These are phyloP conservation scores for Aspergillus alliaceus DNA, from an alignment of 2,329 filamentous ascomycete species.

Conservation along the genomic window DNA sequence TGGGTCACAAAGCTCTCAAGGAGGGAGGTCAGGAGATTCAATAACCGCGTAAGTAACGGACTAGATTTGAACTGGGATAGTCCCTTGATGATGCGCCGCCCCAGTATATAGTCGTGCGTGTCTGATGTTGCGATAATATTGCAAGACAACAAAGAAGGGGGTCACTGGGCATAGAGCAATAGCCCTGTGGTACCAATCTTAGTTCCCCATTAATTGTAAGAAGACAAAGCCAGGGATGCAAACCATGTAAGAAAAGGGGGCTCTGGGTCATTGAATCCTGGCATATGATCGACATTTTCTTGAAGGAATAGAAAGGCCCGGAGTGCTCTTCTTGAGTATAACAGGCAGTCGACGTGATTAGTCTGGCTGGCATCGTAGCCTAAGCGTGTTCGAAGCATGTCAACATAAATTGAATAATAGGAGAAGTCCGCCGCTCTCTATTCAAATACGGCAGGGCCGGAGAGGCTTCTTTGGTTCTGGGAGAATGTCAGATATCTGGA, in stretches of 20 bases:
- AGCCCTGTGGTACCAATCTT: neutral
- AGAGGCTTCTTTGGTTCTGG: conserved; percentile 12
- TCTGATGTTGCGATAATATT: conserved; percentile 24
- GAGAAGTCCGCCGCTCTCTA: conserved; percentile 25
- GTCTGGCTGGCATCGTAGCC: conserved; percentile 17
- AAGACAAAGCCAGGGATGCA: neutral
- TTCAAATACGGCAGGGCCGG: conserved; percentile 13
- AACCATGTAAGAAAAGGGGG: conserved; percentile 21
- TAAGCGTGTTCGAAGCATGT: conserved; percentile 26
- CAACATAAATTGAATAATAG: conserved; percentile 26
- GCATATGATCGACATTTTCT: conserved; percentile 5
- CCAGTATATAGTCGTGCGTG: conserved; percentile 18
- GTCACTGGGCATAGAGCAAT: conserved; percentile 18
- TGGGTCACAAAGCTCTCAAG: conserved; percentile 7
- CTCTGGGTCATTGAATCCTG: conserved; percentile 13
- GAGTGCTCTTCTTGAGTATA: conserved; percentile 19
- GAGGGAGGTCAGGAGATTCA: conserved; percentile 16
- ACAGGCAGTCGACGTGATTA: conserved; percentile 23
- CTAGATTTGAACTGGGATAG: conserved; percentile 18
- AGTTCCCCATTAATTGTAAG: neutral
- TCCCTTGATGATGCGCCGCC: conserved; percentile 16
- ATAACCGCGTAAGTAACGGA: conserved; percentile 18
- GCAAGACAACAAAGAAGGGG: conserved; percentile 27
- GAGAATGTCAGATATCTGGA: neutral
- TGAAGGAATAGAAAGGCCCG: conserved; percentile 14